phyloP scores from a whole-genome alignment of 2,329 filamentous ascomycete species.

The Ceratocystis albifundus region DNA sequence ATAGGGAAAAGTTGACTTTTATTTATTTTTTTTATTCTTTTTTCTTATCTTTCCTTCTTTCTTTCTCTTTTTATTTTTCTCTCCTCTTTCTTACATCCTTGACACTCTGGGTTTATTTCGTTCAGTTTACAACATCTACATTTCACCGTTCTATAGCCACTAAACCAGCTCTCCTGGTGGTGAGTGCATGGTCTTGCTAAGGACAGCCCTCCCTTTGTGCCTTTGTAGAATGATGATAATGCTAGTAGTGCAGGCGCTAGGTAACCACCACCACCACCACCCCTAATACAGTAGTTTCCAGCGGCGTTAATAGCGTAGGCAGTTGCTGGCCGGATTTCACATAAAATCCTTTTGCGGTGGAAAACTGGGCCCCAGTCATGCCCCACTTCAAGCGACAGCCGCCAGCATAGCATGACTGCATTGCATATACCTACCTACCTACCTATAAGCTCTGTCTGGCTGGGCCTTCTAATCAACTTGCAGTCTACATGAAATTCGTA shows the following conservation, averaged over 20 bases:
- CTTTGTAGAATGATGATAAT: too few species aligned
- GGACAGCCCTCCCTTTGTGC: too few species aligned
- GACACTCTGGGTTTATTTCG: too few species aligned
- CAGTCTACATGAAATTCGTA: too few species aligned
- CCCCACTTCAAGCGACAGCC: constrained; percentile 4
- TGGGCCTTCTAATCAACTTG: too few species aligned
- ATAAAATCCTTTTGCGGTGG: not conserved
- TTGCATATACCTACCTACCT: too few species aligned
- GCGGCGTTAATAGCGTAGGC: not conserved
- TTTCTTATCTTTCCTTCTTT: not conserved
- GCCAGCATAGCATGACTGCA: not conserved
- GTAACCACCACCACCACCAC: not conserved
- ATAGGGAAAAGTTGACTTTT: constrained; percentile 7
- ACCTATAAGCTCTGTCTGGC: too few species aligned
- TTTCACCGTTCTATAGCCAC: too few species aligned
- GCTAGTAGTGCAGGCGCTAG: not conserved
- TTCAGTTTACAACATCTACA: too few species aligned
- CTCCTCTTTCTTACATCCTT: not conserved
- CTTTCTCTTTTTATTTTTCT: not conserved
- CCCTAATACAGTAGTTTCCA: not conserved
- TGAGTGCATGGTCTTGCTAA: too few species aligned
- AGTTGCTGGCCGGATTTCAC: not conserved
- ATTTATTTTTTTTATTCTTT: not conserved
- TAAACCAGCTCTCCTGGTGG: too few species aligned
- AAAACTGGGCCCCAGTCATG: not conserved